These are phyloP conservation scores for Lipomyces oligophaga DNA, from an alignment of 805 yeast genomes.

Conservation along the genomic window DNA sequence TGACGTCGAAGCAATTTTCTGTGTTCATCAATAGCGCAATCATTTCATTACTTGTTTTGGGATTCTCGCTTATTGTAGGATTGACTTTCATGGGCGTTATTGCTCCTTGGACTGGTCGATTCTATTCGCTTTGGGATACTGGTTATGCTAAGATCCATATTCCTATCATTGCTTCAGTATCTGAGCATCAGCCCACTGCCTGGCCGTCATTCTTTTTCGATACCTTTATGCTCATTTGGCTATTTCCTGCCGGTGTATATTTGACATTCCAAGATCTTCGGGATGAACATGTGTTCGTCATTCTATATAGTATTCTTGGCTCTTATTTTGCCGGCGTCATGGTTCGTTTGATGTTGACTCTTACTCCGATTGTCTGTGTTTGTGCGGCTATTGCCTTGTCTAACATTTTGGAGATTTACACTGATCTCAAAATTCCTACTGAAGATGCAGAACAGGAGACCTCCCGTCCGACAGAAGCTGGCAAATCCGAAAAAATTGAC, in stretches of 20 bases:
- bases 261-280: slow-evolving; percentile 81
- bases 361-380: slow-evolving; percentile 95
- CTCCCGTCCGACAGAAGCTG: slow-evolving; percentile 1
- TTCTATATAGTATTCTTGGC: slow-evolving; percentile 87
- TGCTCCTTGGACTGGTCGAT: slow-evolving; percentile 99
- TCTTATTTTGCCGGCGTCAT: slow-evolving; percentile 98
- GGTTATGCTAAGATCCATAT: slow-evolving; percentile 95
- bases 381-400: slow-evolving; percentile 86
- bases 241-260: slow-evolving; percentile 97
- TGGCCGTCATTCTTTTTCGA: slow-evolving; percentile 99
- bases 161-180: slow-evolving; percentile 97
- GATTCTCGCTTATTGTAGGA: slow-evolving; percentile 65
- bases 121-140: slow-evolving; percentile 97
- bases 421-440: slow-evolving; percentile 47
- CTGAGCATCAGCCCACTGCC: slow-evolving; percentile 99
- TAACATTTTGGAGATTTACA: slow-evolving; percentile 74
- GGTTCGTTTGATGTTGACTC: slow-evolving; percentile 95
- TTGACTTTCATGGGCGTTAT: slow-evolving; percentile 89
- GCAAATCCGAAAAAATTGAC: not conserved
- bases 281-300: slow-evolving; percentile 89
- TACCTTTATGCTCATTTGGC: slow-evolving; percentile 88
- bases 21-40: slow-evolving; percentile 49
- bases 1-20: slow-evolving; percentile 69
- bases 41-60: slow-evolving; percentile 56
- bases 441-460: slow-evolving; percentile 4